Evolutionary conservation across 768 basidiomycete species (phyloP).

Genomic region (Suillus subluteus): DNA sequence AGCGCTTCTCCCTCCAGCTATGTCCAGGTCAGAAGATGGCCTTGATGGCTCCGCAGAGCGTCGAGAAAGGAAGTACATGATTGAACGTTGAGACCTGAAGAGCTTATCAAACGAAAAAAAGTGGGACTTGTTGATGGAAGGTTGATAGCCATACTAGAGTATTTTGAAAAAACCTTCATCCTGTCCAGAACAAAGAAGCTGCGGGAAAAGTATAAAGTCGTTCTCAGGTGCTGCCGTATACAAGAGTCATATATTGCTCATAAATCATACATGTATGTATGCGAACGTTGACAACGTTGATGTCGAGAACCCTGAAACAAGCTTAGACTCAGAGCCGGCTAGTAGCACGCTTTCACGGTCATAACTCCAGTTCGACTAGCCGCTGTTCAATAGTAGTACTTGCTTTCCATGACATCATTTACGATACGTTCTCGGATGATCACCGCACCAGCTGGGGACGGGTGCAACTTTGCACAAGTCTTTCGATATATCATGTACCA

Average conservation of each 20-base stretch:
- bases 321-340: not conserved
- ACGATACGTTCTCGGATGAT: too few relatives aligned
- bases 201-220: not conserved
- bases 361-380: not conserved
- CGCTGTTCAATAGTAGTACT: not conserved
- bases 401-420: too few relatives aligned
- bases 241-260: not conserved
- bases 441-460: too few relatives aligned
- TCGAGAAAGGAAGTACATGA: constrained; percentile 35
- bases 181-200: not conserved
- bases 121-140: not conserved
- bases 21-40: constrained; percentile 11
- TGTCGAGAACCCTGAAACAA: not conserved
- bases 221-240: constrained; percentile 8
- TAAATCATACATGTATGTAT: not conserved
- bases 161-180: constrained; percentile 2
- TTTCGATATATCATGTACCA: too few relatives aligned
- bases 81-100: constrained; percentile 4
- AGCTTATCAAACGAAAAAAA: not conserved
- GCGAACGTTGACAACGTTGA: not conserved
- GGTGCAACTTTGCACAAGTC: not conserved
- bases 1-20: constrained; percentile 6
- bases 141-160: constrained; percentile 1
- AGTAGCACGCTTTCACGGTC: not conserved
- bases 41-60: constrained; percentile 30